Evolutionary conservation across 441 rosid genomes (phyloP), one percentile per base, ranked within the genome.

Genomic region (Corymbia calophylla): DNA sequence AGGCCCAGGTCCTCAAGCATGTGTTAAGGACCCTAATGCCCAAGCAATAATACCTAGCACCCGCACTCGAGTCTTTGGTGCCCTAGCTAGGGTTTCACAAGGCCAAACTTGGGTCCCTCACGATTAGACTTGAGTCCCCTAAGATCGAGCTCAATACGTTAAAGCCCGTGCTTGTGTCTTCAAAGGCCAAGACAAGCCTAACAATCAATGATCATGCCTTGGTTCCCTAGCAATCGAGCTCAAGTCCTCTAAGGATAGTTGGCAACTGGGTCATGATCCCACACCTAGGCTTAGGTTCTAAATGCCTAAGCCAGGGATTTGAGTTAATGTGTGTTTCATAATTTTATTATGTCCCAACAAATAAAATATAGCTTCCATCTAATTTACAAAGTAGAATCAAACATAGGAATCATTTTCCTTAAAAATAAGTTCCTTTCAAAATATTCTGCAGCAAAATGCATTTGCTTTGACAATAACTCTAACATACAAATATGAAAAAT

Each of bases 141-240:
- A n/a, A n/a, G 18, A 4, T 68, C 0, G 8, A 70, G 15, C 27
- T 70, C 8, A 32, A 18, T 8, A 19, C 48, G 5, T 9, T 70
- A 35, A 70, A 19, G 48, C 27, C 0, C 7, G 1, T 35, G 29
- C 81, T 70, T 19, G 29, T 27, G 48, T 70, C 81, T 19, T 21
- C 14, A 0, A 18, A 70, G 48, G 48, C 4, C 1, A 21, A 35
- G 39, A 35, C 4, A 4, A 3, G 8, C 27, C 2, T 0, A 0
- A 35, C 81, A 70, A 35, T 48, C 27, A 35, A 3, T 5, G 81
- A 2, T 70, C 81, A 9, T 3, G 15, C 48, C 81, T 1, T 35
- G 8, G 15, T 19, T 19, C 48, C 81, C 1, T 35, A 0, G 27
- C 15, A 70, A 3, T 5, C 1, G 16, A 2, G 48, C 4, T 35